Base-by-base conservation (phyloP, 2,329 filamentous ascomycete genomes). In the Aspergillus jensenii region DNA sequence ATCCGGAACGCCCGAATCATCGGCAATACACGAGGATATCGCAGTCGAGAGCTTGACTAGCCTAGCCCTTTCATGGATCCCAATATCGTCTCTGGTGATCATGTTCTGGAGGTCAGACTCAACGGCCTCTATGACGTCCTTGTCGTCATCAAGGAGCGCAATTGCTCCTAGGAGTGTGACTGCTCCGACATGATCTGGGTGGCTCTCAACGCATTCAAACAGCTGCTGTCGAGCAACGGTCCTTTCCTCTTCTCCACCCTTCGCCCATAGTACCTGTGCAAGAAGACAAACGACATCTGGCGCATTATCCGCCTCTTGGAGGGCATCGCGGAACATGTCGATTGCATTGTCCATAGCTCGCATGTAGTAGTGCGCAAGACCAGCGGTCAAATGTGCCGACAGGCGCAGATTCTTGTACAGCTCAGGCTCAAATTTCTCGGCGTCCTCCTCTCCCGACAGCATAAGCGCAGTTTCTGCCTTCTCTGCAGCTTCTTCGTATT, bases 211-310 rank as follows among this genome's bases (percentile, higher is more conserved):
- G 37, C 90, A 87, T 14, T 87, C 87, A 67, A 96, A 93, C 1
- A 99, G 82, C 62, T 90, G 85, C 52, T 90, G 87, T 3, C 91
- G 84, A 15, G 93, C 93, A 60, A 90, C 86, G 50, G 88, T 85
- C 47, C 88, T 86, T 55, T 93, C 90, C 1, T 87, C 82, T 6
- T 88, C 85, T 0, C 87, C 86, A 8, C 90, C 92, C 63, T 91
- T 91, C 0, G 93, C 93, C 93, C 95, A 99, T 0, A 98, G 82
- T 0, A 98, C 90, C 74, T 98, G 91, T 0, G 93, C 90, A 12
- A 98, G 81, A 12, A 97, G 81, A 68, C 93, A 97, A 0, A 92
- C 87, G 1, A 93, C 89, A 68, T 97, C 92, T 0, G 93, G 89
- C 60, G 91, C 87, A 39, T 84, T 84, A 31, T 84, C 78, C 1